Evolutionary conservation across 805 yeast genomes (phyloP).

Genomic region (Candida berthetii): DNA sequence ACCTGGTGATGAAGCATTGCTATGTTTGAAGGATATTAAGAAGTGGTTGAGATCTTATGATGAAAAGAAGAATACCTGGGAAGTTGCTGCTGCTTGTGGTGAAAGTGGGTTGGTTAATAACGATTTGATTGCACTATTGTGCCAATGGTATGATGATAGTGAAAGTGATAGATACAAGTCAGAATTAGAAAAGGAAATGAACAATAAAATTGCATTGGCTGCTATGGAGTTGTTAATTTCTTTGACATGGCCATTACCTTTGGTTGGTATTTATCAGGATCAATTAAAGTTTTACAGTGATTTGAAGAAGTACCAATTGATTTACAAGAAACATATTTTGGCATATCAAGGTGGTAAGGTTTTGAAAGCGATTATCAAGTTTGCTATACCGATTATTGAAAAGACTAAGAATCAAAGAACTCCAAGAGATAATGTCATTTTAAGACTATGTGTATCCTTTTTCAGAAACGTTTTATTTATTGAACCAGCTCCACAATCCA

Average conservation of each 20-base stretch:
- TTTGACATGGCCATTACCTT: conserved; percentile 78
- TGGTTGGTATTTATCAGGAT: conserved; percentile 43
- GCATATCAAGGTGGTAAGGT: conserved; percentile 52
- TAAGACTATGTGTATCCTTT: conserved; percentile 67
- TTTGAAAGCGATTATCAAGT: conserved; percentile 60
- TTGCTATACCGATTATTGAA: conserved; percentile 58
- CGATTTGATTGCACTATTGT: conserved; percentile 70
- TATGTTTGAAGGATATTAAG: conserved; percentile 74
- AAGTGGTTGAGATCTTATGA: conserved; percentile 86
- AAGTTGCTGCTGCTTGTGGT: conserved; percentile 84
- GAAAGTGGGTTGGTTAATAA: conserved; percentile 67
- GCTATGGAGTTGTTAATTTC: conserved; percentile 77
- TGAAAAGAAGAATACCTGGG: conserved; percentile 60
- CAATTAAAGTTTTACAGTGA: conserved; percentile 54
- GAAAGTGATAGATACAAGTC: conserved; percentile 18
- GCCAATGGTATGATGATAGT: conserved; percentile 57
- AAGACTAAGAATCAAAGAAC: conserved; percentile 50
- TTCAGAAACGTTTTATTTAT: conserved; percentile 75
- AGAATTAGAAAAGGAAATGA: conserved; percentile 27
- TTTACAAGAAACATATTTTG: conserved; percentile 66
- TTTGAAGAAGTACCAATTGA: conserved; percentile 58
- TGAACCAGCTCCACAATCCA: conserved; percentile 57
- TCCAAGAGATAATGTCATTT: conserved; percentile 62
- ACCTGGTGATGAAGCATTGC: conserved; percentile 78
- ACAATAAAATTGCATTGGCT: conserved; percentile 62